Base-by-base conservation (phyloP, 306 rosid genomes). In the Betula pendula region DNA sequence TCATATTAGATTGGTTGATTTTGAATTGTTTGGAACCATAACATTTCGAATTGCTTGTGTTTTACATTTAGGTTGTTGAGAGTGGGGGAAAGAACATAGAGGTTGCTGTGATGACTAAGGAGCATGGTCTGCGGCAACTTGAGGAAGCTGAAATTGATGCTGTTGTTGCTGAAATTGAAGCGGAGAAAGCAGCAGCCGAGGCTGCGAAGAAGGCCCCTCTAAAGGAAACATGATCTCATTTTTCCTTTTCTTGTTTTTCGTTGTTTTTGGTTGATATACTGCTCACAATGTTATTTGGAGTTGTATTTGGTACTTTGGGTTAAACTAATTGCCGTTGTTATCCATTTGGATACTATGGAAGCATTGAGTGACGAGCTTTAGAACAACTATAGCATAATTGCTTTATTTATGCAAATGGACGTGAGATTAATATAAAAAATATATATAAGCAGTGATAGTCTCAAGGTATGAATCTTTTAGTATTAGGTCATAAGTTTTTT, bases 51-150 rank as follows among this genome's bases (percentile, higher is more conserved):
- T 74, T 81, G 78, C 31, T 52, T 68, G 43, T 51, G 40, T 55
- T 43, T 74, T 71, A 49, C 68, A 68, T 78, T 70, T 83, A 95
- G 98, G 99, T 95, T 83, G 99, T 95, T 16, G 99, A 95, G 89
- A 95, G 99, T 68, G 99, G 99, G 3, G 99, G 99, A 22, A 95
- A 95, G 87, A 95, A 92, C 89, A 91, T 95, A 62, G 99, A 95
- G 86, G 98, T 95, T 75, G 99, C 97, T 62, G 98, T 89, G 73
- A 91, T 95, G 99, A 95, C 97, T 1, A 91, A 75, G 88, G 96
- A 92, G 80, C 82, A 85, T 20, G 98, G 98, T 19, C 81, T 95
- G 69, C 84, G 84, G 58, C 99, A 95, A 79, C 90, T 95, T 47
- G 99, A 95, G 89, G 99, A 95, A 86, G 91, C 96, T 58, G 99